These are phyloP conservation scores for Lathyrus sativus DNA, from an alignment of 306 rosid genomes.

Conservation along the genomic window DNA sequence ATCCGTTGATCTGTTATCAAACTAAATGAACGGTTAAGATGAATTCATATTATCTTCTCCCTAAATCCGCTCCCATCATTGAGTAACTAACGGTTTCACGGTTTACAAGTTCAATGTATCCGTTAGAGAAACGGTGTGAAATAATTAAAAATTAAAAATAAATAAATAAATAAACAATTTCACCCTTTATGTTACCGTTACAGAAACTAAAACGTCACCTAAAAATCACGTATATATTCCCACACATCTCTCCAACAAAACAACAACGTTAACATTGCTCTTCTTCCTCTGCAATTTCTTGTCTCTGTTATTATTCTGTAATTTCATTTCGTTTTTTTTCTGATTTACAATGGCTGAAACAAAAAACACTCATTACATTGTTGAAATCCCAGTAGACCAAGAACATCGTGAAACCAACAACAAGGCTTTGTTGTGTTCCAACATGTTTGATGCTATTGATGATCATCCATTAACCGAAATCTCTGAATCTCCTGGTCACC, in stretches of 20 bases:
- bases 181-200: not conserved
- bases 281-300: not conserved
- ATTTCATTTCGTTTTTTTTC: not conserved
- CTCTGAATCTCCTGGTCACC: slow-evolving; percentile 76
- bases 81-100: too few species aligned
- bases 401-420: slow-evolving; percentile 46
- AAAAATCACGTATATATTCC: not conserved
- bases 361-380: slow-evolving; percentile 66
- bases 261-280: not conserved
- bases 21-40: too few species aligned
- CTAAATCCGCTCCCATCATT: too few species aligned
- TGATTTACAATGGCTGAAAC: slow-evolving; percentile 66
- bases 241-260: not conserved
- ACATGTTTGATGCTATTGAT: slow-evolving; percentile 61
- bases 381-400: slow-evolving; percentile 75
- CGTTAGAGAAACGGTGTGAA: not conserved
- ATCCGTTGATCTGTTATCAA: too few species aligned
- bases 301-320: not conserved
- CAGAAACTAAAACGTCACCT: too few species aligned
- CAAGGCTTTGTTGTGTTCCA: slow-evolving; percentile 39
- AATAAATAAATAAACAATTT: not conserved
- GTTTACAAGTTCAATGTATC: not conserved
- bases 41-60: too few species aligned
- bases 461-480: slow-evolving; percentile 85
- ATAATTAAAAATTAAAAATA: not conserved